Conservation (phyloP, 805 yeast species). For the Wickerhamiella brachini region DNA sequence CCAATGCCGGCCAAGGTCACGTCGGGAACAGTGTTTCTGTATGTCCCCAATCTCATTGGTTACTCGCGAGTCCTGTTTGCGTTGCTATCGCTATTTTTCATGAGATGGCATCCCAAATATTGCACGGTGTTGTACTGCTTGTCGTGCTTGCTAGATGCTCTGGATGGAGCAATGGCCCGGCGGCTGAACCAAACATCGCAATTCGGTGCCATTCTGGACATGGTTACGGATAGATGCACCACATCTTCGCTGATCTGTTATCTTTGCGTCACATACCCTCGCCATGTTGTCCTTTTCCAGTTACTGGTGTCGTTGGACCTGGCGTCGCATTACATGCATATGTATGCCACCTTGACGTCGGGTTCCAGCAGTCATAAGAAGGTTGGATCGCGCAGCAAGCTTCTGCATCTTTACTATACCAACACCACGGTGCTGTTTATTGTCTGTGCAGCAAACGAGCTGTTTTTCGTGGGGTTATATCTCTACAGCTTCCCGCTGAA, state of each 20-base stretch:
- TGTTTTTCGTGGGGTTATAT: constrained; percentile 82
- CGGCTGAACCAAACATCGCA: constrained; percentile 74
- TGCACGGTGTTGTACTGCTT: constrained; percentile 69
- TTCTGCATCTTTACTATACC: constrained; percentile 76
- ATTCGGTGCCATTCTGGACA: constrained; percentile 93
- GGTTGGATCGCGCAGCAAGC: constrained; percentile 55
- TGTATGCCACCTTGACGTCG: constrained; percentile 79
- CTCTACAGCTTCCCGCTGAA: constrained; percentile 48
- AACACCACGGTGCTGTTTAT: constrained; percentile 69
- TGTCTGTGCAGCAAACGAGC: constrained; percentile 87
- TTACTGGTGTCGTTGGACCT: constrained; percentile 61
- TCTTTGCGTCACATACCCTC: constrained; percentile 67
- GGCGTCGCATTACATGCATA: constrained; percentile 95
- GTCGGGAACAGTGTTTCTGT: constrained; percentile 45
- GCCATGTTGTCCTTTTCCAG: constrained; percentile 61
- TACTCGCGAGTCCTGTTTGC: constrained; percentile 75
- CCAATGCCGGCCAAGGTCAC: constrained; percentile 7
- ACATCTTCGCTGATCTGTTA: constrained; percentile 87
- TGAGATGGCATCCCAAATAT: constrained; percentile 71
- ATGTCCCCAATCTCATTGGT: constrained; percentile 87
- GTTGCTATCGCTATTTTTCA: constrained; percentile 59
- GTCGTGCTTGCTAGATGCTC: constrained; percentile 87
- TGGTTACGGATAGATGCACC: constrained; percentile 98
- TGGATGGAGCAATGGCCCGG: constrained; percentile 93
- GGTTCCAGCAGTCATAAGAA: constrained; percentile 79